Percentiles rank a stretch among this genome's conserved stretches.
Evolutionary conservation across 768 basidiomycete genomes (phyloP).

Genomic region (Tylopilus sp.): DNA sequence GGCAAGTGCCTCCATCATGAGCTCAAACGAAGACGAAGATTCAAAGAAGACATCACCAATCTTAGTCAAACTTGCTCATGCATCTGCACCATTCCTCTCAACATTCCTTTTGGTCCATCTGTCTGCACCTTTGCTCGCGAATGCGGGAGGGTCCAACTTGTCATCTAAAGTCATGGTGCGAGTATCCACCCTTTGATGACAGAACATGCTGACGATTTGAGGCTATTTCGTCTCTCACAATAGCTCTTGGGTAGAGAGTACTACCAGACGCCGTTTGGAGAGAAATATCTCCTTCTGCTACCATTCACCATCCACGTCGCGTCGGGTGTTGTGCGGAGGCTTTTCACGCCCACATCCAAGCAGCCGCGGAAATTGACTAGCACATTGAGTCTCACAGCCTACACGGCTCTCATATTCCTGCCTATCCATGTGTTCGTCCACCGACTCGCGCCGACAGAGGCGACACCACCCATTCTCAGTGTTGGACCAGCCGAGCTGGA

Average conservation of each 20-base stretch:
- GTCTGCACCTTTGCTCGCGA: slow-evolving; percentile 68
- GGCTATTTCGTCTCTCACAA: background rate
- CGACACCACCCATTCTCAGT: slow-evolving; percentile 34
- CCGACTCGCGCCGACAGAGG: slow-evolving; percentile 50
- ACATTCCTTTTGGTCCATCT: slow-evolving; percentile 77
- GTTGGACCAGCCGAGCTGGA: slow-evolving; percentile 77
- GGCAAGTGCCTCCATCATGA: slow-evolving; percentile 7
- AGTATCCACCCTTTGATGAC: background rate
- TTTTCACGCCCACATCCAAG: slow-evolving; percentile 39
- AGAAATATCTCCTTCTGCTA: slow-evolving; percentile 61
- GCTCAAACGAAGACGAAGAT: background rate
- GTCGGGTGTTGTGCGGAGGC: slow-evolving; percentile 56
- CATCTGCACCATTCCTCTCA: slow-evolving; percentile 70
- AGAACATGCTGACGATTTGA: background rate
- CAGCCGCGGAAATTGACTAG: slow-evolving; percentile 36
- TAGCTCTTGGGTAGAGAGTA: slow-evolving; percentile 83
- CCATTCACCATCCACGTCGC: slow-evolving; percentile 66
- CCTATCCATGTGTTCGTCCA: slow-evolving; percentile 71
- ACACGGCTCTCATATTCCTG: slow-evolving; percentile 54
- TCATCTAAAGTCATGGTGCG: slow-evolving; percentile 76
- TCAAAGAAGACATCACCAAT: slow-evolving; percentile 5
- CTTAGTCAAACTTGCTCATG: slow-evolving; percentile 61
- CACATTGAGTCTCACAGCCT: slow-evolving; percentile 59
- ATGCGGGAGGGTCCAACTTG: slow-evolving; percentile 61
- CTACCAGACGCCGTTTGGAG: slow-evolving; percentile 71